A percentile compares a stretch with the other conserved stretches of the same genome.
Evolutionary conservation across 2,329 filamentous ascomycete genomes (phyloP).

Genomic region (Coniochaeta pulveracea): DNA sequence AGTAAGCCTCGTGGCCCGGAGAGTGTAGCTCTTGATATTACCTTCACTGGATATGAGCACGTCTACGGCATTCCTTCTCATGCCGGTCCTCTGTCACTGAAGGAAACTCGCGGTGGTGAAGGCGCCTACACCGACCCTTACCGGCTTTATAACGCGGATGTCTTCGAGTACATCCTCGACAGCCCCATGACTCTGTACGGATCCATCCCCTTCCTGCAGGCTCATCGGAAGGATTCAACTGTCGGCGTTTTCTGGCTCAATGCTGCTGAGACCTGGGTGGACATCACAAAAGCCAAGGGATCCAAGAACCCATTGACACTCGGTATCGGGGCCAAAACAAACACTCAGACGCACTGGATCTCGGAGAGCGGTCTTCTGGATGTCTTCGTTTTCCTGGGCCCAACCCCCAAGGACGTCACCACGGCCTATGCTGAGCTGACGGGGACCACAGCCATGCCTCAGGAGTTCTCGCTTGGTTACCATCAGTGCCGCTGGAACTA

Average conservation of each 20-base stretch:
- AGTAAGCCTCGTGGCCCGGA: conserved; percentile 91
- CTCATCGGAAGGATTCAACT: conserved; percentile 84
- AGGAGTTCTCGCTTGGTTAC: conserved; percentile 85
- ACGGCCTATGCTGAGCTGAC: conserved; percentile 82
- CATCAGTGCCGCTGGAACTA: conserved; percentile 99
- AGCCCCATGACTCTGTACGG: conserved; percentile 98
- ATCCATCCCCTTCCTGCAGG: conserved; percentile 96
- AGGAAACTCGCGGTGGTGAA: conserved; percentile 78
- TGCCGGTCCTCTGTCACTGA: conserved; percentile 75
- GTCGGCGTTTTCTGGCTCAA: conserved; percentile 98
- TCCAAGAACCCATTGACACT: conserved; percentile 67
- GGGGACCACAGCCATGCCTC: conserved; percentile 80
- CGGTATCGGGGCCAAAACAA: conserved; percentile 55
- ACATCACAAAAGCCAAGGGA: conserved; percentile 73
- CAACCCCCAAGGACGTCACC: conserved; percentile 70
- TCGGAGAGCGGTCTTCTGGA: conserved; percentile 86
- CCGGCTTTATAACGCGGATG: conserved; percentile 88
- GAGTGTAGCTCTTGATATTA: conserved; percentile 81
- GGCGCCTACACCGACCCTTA: conserved; percentile 85
- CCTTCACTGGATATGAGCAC: conserved; percentile 82
- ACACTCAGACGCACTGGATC: conserved; percentile 91
- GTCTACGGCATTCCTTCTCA: conserved; percentile 94
- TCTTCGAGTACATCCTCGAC: conserved; percentile 95
- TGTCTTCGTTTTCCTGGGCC: conserved; percentile 88
- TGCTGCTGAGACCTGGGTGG: conserved; percentile 93